These are phyloP conservation scores for Chalciporus pseudorubinellus DNA, from an alignment of 768 basidiomycete species.

Conservation along the genomic window DNA sequence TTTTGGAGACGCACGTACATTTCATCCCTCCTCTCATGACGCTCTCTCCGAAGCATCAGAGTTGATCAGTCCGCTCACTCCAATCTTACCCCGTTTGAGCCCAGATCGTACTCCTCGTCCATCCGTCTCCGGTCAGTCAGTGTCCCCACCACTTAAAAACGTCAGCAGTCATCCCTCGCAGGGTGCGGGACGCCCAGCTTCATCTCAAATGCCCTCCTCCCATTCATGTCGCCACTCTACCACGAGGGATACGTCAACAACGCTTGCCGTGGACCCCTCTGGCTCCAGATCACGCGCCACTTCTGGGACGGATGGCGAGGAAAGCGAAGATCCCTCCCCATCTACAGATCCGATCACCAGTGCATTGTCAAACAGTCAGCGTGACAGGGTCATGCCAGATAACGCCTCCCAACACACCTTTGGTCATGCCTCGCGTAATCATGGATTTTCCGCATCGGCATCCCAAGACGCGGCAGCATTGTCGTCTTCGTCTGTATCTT, in stretches of 20 bases:
- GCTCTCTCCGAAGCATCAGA: constrained; percentile 20
- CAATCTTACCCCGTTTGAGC: constrained; percentile 22
- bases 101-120: constrained; percentile 46
- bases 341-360: constrained; percentile 30
- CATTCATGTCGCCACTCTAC: constrained; percentile 17
- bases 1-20: constrained; percentile 36
- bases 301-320: constrained; percentile 30
- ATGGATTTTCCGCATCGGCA: constrained; percentile 18
- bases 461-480: constrained; percentile 33
- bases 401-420: constrained; percentile 50
- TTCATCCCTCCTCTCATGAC: constrained; percentile 17
- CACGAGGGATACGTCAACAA: constrained; percentile 3
- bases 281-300: constrained; percentile 7
- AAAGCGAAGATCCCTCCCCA: constrained; percentile 38
- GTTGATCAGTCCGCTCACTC: constrained; percentile 39
- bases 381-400: constrained; percentile 35
- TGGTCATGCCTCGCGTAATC: constrained; percentile 39
- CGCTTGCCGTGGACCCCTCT: not conserved
- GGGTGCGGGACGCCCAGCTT: constrained; percentile 27
- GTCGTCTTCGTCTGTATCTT: constrained; percentile 43
- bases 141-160: constrained; percentile 8
- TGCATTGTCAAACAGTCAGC: constrained; percentile 17
- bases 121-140: constrained; percentile 33
- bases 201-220: constrained; percentile 11
- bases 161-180: constrained; percentile 36